Conservation (phyloP, 2,329 filamentous ascomycete genomes). For the Chrysosporium keratinophilum region DNA sequence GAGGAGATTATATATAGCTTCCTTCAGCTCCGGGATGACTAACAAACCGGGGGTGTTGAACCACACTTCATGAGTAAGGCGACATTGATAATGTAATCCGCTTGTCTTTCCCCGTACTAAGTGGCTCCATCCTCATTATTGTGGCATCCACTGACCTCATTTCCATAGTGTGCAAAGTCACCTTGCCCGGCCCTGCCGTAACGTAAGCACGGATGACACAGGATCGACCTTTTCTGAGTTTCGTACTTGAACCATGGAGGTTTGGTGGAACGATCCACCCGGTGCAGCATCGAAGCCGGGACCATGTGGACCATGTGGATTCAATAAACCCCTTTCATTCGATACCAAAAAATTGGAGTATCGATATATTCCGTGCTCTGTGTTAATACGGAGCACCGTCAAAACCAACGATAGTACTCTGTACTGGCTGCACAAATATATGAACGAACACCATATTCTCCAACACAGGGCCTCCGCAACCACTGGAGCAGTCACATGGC, state of each 20-base stretch:
- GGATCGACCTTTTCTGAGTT: neutral
- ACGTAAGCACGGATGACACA: neutral
- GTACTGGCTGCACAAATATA: neutral
- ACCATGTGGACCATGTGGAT: neutral
- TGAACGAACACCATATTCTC: neutral
- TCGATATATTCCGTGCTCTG: neutral
- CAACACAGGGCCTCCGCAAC: no score
- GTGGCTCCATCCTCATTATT: slow-evolving; percentile 1
- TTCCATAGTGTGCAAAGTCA: neutral
- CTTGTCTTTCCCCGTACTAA: neutral
- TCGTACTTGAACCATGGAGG: neutral
- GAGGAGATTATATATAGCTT: slow-evolving; percentile 1
- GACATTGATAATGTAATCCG: slow-evolving; percentile 4
- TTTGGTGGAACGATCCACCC: slow-evolving; percentile 10
- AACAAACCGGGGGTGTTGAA: neutral
- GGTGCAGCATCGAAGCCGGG: neutral
- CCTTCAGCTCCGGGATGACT: neutral
- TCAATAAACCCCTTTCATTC: neutral
- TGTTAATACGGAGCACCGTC: neutral
- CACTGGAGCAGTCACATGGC: no score
- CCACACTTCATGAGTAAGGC: neutral
- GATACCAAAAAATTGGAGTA: neutral
- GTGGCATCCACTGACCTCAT: slow-evolving; percentile 8
- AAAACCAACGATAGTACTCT: neutral
- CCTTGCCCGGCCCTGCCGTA: neutral